These are phyloP conservation scores for Xylariaceae sp. DNA, from an alignment of 2,329 filamentous ascomycete genomes.

Conservation along the genomic window DNA sequence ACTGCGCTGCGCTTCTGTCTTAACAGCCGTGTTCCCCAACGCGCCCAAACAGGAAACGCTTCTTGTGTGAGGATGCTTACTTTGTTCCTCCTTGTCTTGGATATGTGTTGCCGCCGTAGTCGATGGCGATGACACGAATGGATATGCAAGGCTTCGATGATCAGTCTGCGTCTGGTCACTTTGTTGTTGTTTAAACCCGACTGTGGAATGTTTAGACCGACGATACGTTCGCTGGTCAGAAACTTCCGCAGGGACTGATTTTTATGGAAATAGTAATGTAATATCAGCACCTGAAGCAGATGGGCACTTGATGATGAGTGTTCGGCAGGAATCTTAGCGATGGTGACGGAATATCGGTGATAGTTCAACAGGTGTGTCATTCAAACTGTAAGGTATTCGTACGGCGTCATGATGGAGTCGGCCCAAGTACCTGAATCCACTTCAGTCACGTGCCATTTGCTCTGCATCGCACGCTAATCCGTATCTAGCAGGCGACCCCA, in stretches of 20 bases:
- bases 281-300: too few relatives aligned
- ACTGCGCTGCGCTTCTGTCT: neutral
- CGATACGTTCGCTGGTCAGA: neutral
- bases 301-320: conserved; percentile 1
- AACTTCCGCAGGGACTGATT: neutral
- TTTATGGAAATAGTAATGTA: neutral
- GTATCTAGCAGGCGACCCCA: neutral
- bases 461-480: neutral
- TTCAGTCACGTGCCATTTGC: conserved; percentile 13
- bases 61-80: conserved; percentile 1
- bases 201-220: neutral
- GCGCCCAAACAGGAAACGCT: conserved; percentile 3
- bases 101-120: conserved; percentile 3
- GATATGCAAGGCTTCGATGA: neutral
- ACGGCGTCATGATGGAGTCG: neutral
- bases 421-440: neutral
- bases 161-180: neutral
- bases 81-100: conserved; percentile 9
- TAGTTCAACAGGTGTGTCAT: neutral
- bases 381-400: neutral
- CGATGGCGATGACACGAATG: neutral
- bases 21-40: conserved; percentile 8
- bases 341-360: neutral
- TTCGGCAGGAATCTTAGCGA: neutral
- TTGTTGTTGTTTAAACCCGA: neutral